Percentiles rank a stretch among this genome's conserved stretches.
Evolutionary conservation across 352 stramenopile species (phyloP).

Genomic region (Pythium biforme): DNA sequence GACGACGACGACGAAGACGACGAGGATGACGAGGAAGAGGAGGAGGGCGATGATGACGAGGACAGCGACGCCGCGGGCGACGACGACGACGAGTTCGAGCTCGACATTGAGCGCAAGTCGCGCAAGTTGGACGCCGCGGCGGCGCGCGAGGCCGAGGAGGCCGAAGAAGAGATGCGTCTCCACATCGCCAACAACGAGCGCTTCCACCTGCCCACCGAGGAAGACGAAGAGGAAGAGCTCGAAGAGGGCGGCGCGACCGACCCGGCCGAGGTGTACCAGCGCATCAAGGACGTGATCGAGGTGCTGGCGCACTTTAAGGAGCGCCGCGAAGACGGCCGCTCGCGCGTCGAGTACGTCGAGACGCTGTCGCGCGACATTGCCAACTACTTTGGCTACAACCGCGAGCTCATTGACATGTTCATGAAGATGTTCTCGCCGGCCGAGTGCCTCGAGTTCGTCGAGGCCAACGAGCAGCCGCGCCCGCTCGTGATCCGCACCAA

Average conservation of each 20-base stretch:
- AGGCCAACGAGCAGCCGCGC: conserved; percentile 97
- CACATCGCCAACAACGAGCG: conserved; percentile 85
- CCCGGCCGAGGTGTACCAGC: conserved; percentile 88
- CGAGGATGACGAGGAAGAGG: conserved; percentile 39
- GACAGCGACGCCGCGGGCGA: conserved; percentile 48
- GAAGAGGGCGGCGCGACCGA: conserved; percentile 61
- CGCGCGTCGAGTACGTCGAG: conserved; percentile 95
- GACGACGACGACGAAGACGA: conserved; percentile 30
- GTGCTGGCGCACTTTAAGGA: conserved; percentile 95
- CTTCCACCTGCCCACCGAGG: conserved; percentile 78
- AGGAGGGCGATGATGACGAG: conserved; percentile 28
- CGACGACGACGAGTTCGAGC: conserved; percentile 65
- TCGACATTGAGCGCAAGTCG: conserved; percentile 87
- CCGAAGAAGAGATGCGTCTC: conserved; percentile 84
- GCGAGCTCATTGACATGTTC: conserved; percentile 97
- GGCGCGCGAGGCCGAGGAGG: conserved; percentile 63
- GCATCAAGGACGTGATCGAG: conserved; percentile 93
- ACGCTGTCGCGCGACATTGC: conserved; percentile 90
- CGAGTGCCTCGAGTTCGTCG: conserved; percentile 98
- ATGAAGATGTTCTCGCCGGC: conserved; percentile 97
- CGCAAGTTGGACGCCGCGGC: conserved; percentile 78
- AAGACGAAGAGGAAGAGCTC: conserved; percentile 63
- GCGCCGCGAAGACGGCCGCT: conserved; percentile 89
- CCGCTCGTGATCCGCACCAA: conserved; percentile 99
- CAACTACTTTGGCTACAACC: conserved; percentile 98